Conservation (phyloP, 495 filamentous ascomycete genomes). For the Tetracladium setigerum region DNA sequence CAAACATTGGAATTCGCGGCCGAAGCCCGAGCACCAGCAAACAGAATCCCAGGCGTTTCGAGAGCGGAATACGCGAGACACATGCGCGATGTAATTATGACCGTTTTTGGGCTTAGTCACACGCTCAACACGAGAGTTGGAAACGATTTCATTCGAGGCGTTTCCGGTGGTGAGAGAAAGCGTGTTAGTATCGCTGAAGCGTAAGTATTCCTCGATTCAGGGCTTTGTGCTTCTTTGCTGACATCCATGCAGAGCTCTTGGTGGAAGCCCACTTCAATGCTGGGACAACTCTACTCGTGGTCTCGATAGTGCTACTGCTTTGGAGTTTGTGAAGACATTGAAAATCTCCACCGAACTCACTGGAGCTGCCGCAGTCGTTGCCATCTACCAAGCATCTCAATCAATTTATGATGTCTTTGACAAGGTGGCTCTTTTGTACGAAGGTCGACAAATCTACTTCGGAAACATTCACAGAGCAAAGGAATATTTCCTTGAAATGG, state of each 20-base stretch:
- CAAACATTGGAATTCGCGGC: slow-evolving; percentile 78
- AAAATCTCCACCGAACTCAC: slow-evolving; percentile 57
- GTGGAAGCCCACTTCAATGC: slow-evolving; percentile 62
- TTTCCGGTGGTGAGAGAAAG: slow-evolving; percentile 78
- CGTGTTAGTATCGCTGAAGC: slow-evolving; percentile 75
- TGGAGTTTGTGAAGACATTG: slow-evolving; percentile 71
- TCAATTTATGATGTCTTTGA: slow-evolving; percentile 71
- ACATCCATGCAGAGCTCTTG: slow-evolving; percentile 35
- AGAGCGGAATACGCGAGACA: slow-evolving; percentile 52
- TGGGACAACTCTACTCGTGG: slow-evolving; percentile 85
- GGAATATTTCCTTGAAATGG: slow-evolving; percentile 65
- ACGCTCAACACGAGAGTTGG: slow-evolving; percentile 72
- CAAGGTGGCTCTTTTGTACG: slow-evolving; percentile 71
- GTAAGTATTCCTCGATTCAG: slow-evolving; percentile 24
- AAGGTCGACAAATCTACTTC: slow-evolving; percentile 80
- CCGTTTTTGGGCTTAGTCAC: slow-evolving; percentile 69
- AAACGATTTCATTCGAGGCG: slow-evolving; percentile 72
- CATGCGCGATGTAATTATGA: slow-evolving; percentile 70
- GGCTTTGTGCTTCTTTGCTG: slow-evolving; percentile 9
- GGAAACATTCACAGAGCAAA: slow-evolving; percentile 54
- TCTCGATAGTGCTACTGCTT: slow-evolving; percentile 69
- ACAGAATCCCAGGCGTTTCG: slow-evolving; percentile 53
- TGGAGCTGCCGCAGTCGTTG: slow-evolving; percentile 61
- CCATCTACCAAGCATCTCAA: slow-evolving; percentile 80
- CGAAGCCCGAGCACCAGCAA: slow-evolving; percentile 53